phyloP scores from a whole-genome alignment of 768 basidiomycete species.

The Russula compacta region DNA sequence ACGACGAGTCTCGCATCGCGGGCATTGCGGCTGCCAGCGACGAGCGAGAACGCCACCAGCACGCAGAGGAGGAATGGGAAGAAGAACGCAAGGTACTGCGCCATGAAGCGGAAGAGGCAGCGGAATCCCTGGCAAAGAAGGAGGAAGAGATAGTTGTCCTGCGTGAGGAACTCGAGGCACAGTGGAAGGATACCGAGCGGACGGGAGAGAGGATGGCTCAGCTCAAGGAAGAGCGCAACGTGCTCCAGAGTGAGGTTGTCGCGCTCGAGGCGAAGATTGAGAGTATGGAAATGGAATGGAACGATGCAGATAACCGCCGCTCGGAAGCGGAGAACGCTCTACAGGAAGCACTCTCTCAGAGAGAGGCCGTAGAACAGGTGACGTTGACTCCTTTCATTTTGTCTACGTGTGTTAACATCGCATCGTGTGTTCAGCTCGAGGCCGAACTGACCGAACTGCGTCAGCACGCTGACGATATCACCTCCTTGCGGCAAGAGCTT shows the following conservation, averaged over 20 bases:
- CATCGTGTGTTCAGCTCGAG: slow-evolving; percentile 34
- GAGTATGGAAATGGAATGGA: slow-evolving; percentile 47
- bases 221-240: slow-evolving; percentile 28
- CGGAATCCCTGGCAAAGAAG: slow-evolving; percentile 30
- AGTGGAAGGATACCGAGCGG: slow-evolving; percentile 59
- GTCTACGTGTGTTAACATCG: background rate
- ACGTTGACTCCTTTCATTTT: background rate
- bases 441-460: slow-evolving; percentile 44
- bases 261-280: slow-evolving; percentile 23
- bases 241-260: slow-evolving; percentile 24
- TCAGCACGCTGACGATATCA: slow-evolving; percentile 41
- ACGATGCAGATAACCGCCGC: slow-evolving; percentile 45
- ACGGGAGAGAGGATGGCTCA: slow-evolving; percentile 38
- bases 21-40: slow-evolving; percentile 22
- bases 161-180: slow-evolving; percentile 58
- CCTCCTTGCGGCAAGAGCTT: slow-evolving; percentile 45
- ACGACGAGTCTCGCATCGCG: slow-evolving; percentile 32
- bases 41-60: slow-evolving; percentile 36
- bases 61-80: slow-evolving; percentile 38
- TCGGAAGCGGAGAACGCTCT: slow-evolving; percentile 47
- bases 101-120: slow-evolving; percentile 29
- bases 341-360: slow-evolving; percentile 42
- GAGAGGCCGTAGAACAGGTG: slow-evolving; percentile 41
- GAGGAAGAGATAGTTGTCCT: slow-evolving; percentile 32
- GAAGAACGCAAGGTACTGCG: slow-evolving; percentile 40